phyloP scores from a whole-genome alignment of 192 early-diverging fungal species.

The Thoreauomyces humboldtii region DNA sequence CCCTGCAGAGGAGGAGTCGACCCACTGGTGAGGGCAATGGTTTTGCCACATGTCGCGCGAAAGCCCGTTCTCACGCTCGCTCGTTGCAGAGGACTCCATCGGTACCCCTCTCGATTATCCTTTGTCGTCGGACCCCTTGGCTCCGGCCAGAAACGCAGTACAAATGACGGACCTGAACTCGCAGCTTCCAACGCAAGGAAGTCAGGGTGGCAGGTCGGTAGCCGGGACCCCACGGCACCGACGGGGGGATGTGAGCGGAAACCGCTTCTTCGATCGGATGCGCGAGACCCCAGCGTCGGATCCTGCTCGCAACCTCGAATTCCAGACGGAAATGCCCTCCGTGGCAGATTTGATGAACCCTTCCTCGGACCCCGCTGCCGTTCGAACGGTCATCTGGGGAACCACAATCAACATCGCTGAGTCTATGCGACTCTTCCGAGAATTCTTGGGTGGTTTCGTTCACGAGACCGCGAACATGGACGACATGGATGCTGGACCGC shows the following conservation, averaged over 20 bases:
- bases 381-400: conserved; percentile 77
- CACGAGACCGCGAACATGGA: conserved; percentile 27
- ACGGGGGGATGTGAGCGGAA: conserved; percentile 24
- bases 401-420: conserved; percentile 89
- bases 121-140: conserved; percentile 4
- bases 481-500: neutral
- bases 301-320: neutral
- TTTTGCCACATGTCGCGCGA: neutral
- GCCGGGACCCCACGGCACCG: conserved; percentile 6
- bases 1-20: neutral
- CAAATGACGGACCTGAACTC: neutral
- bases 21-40: neutral
- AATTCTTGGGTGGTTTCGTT: conserved; percentile 78
- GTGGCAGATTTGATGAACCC: neutral
- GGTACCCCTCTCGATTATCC: conserved; percentile 12
- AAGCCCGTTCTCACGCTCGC: neutral
- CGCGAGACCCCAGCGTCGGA: neutral
- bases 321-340: neutral
- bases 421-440: conserved; percentile 70
- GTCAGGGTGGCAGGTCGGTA: neutral
- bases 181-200: neutral
- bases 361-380: conserved; percentile 18
- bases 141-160: neutral
- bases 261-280: conserved; percentile 15
- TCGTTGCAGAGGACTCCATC: neutral